phyloP scores from a whole-genome alignment of 495 filamentous ascomycete genomes.

The Podospora tetraspora region DNA sequence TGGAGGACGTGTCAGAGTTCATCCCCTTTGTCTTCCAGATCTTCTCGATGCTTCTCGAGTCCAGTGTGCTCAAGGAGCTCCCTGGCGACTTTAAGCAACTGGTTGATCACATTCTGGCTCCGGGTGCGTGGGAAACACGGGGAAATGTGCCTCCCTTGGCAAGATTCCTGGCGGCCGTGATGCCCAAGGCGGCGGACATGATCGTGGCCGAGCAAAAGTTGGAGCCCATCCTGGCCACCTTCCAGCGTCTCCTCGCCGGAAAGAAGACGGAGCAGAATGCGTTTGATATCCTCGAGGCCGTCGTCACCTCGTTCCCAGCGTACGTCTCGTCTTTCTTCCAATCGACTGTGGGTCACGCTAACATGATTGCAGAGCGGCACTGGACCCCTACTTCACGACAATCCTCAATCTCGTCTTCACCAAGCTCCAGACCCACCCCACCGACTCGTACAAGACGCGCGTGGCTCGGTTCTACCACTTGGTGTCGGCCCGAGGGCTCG shows the following conservation, averaged over 20 bases:
- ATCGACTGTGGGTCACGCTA: not conserved
- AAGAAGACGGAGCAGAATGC: slow-evolving; percentile 74
- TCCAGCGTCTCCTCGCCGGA: slow-evolving; percentile 73
- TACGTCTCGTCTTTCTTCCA: slow-evolving; percentile 39
- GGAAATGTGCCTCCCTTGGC: slow-evolving; percentile 91
- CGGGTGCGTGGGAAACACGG: slow-evolving; percentile 76
- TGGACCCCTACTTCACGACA: slow-evolving; percentile 71
- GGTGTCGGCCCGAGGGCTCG: slow-evolving; percentile 65
- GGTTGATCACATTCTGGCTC: slow-evolving; percentile 66
- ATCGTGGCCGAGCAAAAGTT: slow-evolving; percentile 68
- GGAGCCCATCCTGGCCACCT: slow-evolving; percentile 78
- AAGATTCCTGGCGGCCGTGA: slow-evolving; percentile 75
- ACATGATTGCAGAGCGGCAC: slow-evolving; percentile 43
- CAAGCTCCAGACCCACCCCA: slow-evolving; percentile 67
- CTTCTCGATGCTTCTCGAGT: slow-evolving; percentile 80
- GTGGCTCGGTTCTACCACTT: slow-evolving; percentile 93
- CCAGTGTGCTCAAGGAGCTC: slow-evolving; percentile 65
- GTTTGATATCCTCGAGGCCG: slow-evolving; percentile 82
- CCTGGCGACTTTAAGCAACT: slow-evolving; percentile 72
- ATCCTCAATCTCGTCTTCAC: slow-evolving; percentile 80
- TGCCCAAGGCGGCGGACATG: slow-evolving; percentile 64
- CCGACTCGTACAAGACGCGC: slow-evolving; percentile 71
- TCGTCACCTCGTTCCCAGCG: slow-evolving; percentile 65
- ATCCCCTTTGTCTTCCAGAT: slow-evolving; percentile 96
- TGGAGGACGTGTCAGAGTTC: slow-evolving; percentile 84